Evolutionary conservation across 2,329 filamentous ascomycete genomes (phyloP), one percentile per base, ranked within the genome.

Genomic region (Ceratocystis huliohia): DNA sequence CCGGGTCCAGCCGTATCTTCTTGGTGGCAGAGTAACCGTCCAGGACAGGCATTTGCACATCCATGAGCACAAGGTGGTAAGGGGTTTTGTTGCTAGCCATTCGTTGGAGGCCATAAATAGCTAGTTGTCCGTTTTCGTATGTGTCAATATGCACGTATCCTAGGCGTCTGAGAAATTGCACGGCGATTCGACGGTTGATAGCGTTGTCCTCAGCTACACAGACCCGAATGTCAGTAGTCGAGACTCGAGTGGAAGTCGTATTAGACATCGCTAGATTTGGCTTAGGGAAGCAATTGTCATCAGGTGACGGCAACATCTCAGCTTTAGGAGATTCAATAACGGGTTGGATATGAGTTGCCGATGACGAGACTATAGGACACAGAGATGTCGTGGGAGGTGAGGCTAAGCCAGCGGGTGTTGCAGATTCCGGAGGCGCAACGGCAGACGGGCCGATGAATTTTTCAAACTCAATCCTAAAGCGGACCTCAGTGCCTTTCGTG

Each of bases 141-240:
- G 92, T 91, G 74, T 93, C 88, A 64, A 94, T 91, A 46, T 80
- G 78, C 66, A 85, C 83, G 74, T 96, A 93, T 1, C 92, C 91
- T 8, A 97, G 82, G 66, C 90, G 88, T 70, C 87, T 85, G 66
- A 95, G 88, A 71, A 96, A 96, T 70, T 91, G 90, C 63, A 96
- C 90, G 0, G 92, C 92, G 70, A 96, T 96, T 74, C 89, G 91
- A 73, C 95, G 89, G 71, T 96, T 96, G 78, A 96, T 96, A 2
- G 88, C 84, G 70, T 96, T 96, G 77, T 97, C 93, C 73, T 97
- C 93, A 0, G 93, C 93, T 67, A 97, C 93, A 75, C 91, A 96
- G 37, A 97, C 87, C 41, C 90, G 87, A 37, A 97, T 80, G 66
- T 95, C 81, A 57, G 91, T 84, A 67, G 89, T 86, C 7, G 88